phyloP scores from a whole-genome alignment of 2,329 filamentous ascomycete genomes.

The Myrmaecium sp. region DNA sequence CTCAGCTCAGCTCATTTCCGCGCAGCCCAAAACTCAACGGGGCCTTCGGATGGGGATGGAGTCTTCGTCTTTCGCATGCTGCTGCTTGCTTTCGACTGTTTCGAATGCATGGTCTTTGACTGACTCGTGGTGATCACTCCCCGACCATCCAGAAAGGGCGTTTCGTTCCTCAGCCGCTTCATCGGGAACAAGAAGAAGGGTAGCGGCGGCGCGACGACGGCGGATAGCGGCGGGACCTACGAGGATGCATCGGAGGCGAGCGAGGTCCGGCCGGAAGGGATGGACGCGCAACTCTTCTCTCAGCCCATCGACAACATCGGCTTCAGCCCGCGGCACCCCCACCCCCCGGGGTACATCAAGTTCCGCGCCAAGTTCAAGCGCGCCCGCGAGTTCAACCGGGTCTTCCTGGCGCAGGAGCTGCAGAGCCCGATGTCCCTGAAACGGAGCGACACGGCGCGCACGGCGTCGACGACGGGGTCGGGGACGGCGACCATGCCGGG shows the following conservation, averaged over 20 bases:
- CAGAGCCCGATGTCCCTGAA: too few relatives aligned
- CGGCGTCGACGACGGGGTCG: neutral
- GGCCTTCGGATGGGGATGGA: too few relatives aligned
- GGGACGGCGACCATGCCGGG: neutral
- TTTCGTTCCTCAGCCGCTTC: slow-evolving; percentile 81
- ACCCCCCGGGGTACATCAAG: slow-evolving; percentile 80
- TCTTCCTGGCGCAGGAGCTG: slow-evolving; percentile 90
- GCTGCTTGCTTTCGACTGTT: neutral
- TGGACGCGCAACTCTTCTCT: slow-evolving; percentile 68
- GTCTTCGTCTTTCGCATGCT: too few relatives aligned
- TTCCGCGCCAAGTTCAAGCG: slow-evolving; percentile 70
- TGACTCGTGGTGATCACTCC: neutral
- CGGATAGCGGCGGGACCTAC: slow-evolving; percentile 23
- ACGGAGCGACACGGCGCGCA: too few relatives aligned
- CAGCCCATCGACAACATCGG: slow-evolving; percentile 54
- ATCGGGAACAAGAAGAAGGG: slow-evolving; percentile 60
- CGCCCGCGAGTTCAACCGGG: slow-evolving; percentile 60
- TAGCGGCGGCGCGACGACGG: slow-evolving; percentile 29
- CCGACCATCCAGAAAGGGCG: slow-evolving; percentile 53
- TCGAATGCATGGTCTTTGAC: neutral
- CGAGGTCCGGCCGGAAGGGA: slow-evolving; percentile 54
- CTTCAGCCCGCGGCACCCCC: slow-evolving; percentile 74
- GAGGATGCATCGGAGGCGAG: slow-evolving; percentile 57
- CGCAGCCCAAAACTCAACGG: too few relatives aligned
- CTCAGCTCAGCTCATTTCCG: too few relatives aligned